Percentiles rank a stretch among this genome's conserved stretches.
Evolutionary conservation across 1,284 basidiomycete genomes (phyloP).

Genomic region (Schizophyllum commune): DNA sequence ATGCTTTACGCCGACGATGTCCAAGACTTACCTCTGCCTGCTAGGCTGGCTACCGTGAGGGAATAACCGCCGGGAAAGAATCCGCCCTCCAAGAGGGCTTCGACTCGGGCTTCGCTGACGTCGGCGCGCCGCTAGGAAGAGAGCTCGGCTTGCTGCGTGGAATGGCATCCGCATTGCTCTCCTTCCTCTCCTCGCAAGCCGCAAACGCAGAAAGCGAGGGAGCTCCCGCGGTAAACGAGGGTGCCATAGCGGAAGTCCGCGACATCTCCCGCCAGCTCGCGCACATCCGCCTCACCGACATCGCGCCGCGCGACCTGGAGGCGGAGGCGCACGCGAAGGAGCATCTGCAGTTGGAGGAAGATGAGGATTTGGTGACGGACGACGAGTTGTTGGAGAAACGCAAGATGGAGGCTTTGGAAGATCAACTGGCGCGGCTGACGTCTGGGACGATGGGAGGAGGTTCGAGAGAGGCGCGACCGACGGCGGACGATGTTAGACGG

Average conservation of each 20-base stretch:
- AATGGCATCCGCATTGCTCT: slow-evolving; percentile 47
- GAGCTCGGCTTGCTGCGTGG: slow-evolving; percentile 69
- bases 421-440: slow-evolving; percentile 42
- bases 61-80: slow-evolving; percentile 82
- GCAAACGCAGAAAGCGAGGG: slow-evolving; percentile 5
- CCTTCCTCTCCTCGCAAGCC: slow-evolving; percentile 34
- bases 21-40: slow-evolving; percentile 2
- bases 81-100: slow-evolving; percentile 74
- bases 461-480: slow-evolving; percentile 26
- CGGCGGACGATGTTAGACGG: slow-evolving; percentile 32
- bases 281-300: slow-evolving; percentile 54
- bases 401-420: slow-evolving; percentile 47
- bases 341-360: slow-evolving; percentile 37
- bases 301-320: slow-evolving; percentile 63
- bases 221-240: slow-evolving; percentile 1
- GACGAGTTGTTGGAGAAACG: slow-evolving; percentile 39
- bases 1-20: slow-evolving; percentile 1
- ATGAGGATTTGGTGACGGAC: slow-evolving; percentile 10
- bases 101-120: slow-evolving; percentile 65
- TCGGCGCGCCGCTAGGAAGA: slow-evolving; percentile 69
- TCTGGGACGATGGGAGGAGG: slow-evolving; percentile 19
- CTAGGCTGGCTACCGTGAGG: slow-evolving; percentile 82
- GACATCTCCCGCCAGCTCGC: slow-evolving; percentile 46
- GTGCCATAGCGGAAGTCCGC: slow-evolving; percentile 34
- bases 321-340: slow-evolving; percentile 64